Evolutionary conservation across 2,329 filamentous ascomycete species (phyloP).

Genomic region (Lachnellula cervina): DNA sequence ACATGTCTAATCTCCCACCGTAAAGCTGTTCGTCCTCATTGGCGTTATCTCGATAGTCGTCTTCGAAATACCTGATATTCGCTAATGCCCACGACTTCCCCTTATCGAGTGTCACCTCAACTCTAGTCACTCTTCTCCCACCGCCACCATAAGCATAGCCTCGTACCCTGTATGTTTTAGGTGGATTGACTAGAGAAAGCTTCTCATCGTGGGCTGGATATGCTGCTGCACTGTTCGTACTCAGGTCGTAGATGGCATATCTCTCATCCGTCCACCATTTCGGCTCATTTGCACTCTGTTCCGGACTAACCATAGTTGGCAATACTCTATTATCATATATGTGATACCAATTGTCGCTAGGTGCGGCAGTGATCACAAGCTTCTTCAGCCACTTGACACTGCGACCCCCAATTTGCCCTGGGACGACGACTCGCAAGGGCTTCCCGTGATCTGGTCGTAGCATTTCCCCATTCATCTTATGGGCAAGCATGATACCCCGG

Average conservation of each 20-base stretch:
- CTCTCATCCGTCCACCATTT: constrained; percentile 84
- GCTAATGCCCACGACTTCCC: constrained; percentile 76
- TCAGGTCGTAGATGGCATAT: constrained; percentile 90
- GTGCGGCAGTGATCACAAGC: constrained; percentile 69
- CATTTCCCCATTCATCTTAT: constrained; percentile 84
- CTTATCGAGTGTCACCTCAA: constrained; percentile 79
- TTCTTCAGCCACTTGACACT: constrained; percentile 91
- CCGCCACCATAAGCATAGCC: constrained; percentile 90
- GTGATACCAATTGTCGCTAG: constrained; percentile 93
- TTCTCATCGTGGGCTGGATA: constrained; percentile 75
- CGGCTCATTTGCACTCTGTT: constrained; percentile 67
- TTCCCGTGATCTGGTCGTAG: constrained; percentile 81
- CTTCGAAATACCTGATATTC: constrained; percentile 77
- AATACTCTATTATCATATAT: constrained; percentile 90
- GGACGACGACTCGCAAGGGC: constrained; percentile 76
- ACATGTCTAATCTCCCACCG: constrained; percentile 74
- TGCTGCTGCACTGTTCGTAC: constrained; percentile 76
- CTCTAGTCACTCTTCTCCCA: constrained; percentile 74
- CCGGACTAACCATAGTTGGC: constrained; percentile 79
- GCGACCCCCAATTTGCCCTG: constrained; percentile 85
- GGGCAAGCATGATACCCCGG: constrained; percentile 77
- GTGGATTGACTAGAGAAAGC: constrained; percentile 45
- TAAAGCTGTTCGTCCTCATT: constrained; percentile 60
- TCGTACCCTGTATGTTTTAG: constrained; percentile 56
- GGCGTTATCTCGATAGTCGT: constrained; percentile 64